Evolutionary conservation across 805 yeast genomes (phyloP).

Genomic region (Saccharomyces kudriavzevii): DNA sequence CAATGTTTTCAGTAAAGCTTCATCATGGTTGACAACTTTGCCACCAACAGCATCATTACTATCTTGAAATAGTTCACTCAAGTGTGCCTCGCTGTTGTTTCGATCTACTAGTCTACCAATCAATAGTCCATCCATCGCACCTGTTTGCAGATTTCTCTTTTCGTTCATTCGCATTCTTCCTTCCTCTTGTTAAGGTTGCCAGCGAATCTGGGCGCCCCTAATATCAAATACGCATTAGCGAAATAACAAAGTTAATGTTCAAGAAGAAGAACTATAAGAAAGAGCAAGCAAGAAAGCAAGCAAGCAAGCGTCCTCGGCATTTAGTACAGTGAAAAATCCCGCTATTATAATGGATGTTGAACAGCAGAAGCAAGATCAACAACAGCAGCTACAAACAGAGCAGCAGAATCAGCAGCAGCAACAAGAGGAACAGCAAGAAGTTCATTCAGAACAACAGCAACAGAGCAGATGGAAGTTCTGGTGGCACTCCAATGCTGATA

Average conservation of each 20-base stretch:
- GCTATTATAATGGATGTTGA: not conserved
- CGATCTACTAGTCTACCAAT: not conserved
- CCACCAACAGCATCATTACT: not conserved
- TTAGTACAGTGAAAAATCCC: not conserved
- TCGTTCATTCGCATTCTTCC: not conserved
- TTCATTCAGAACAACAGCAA: not conserved
- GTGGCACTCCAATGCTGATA: not conserved
- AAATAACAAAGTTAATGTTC: not conserved
- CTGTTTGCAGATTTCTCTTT: not conserved
- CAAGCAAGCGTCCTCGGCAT: not conserved
- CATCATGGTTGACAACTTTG: not conserved
- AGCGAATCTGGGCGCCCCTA: not conserved
- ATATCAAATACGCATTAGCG: not conserved
- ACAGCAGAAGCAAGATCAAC: not conserved
- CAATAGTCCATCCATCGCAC: not conserved
- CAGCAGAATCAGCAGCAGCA: not conserved
- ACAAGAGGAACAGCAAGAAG: not conserved
- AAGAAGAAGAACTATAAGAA: not conserved
- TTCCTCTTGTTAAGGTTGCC: not conserved
- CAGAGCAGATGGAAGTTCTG: not conserved
- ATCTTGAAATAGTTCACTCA: not conserved
- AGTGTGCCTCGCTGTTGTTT: not conserved
- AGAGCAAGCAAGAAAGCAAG: too few species aligned
- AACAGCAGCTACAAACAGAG: not conserved
- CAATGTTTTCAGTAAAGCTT: conserved; percentile 3